Evolutionary conservation across 345 rosid species (phyloP).

Genomic region (Salix dunnii): DNA sequence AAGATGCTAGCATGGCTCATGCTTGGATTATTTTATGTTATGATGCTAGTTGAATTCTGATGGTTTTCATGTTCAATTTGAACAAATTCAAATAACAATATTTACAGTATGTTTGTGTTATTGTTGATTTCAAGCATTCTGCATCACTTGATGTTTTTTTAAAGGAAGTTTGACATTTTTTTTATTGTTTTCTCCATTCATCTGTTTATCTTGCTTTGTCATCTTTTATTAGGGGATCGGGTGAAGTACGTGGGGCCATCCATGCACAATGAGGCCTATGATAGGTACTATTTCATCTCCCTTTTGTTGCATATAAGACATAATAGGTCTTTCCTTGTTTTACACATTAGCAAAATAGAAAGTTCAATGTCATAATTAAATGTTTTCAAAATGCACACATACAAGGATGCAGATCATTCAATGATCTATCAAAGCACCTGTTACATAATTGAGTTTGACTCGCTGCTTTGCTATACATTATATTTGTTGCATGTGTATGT

Average conservation of each 20-base stretch:
- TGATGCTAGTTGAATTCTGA: background rate
- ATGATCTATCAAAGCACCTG: background rate
- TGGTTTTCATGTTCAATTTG: background rate
- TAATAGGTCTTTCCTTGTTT: background rate
- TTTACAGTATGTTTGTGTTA: background rate
- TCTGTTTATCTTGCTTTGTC: background rate
- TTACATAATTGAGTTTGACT: background rate
- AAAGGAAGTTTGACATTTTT: background rate
- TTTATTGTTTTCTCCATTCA: background rate
- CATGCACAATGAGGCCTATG: constrained; percentile 45
- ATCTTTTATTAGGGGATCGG: constrained; percentile 64
- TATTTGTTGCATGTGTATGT: background rate
- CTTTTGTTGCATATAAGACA: background rate
- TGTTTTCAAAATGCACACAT: background rate
- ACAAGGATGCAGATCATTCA: background rate
- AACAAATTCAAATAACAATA: background rate
- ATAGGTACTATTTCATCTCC: constrained; percentile 43
- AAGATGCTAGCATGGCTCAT: background rate
- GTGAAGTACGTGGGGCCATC: constrained; percentile 79
- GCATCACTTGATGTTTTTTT: background rate
- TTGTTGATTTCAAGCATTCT: background rate
- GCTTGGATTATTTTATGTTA: background rate
- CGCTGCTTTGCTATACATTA: background rate
- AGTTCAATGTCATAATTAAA: background rate
- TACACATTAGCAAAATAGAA: background rate